Conservation (phyloP, 352 stramenopile genomes). For the Aphanomyces cochlioides region DNA sequence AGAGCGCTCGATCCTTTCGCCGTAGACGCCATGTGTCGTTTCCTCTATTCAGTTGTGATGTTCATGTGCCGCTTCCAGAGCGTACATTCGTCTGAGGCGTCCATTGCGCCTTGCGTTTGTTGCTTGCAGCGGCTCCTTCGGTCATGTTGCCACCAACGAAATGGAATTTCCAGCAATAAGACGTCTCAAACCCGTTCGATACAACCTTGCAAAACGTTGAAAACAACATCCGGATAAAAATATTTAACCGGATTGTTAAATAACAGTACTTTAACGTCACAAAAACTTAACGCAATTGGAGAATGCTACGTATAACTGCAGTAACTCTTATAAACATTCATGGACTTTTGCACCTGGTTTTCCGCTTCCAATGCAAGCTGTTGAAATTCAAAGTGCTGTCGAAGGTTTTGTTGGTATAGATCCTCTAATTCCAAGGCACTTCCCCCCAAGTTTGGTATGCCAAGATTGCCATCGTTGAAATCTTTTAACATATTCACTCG, state of each 20-base stretch:
- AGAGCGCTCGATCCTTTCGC: slow-evolving; percentile 59
- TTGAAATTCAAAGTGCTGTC: too few species aligned
- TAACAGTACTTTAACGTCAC: too few species aligned
- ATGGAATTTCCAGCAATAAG: neutral
- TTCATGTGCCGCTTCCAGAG: neutral
- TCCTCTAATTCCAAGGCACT: too few species aligned
- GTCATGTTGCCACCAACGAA: slow-evolving; percentile 13
- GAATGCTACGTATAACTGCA: too few species aligned
- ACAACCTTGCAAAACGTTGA: slow-evolving; percentile 1
- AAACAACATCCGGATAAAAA: neutral
- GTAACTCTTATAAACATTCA: too few species aligned
- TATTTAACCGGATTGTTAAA: neutral
- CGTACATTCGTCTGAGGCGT: slow-evolving; percentile 18
- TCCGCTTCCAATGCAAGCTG: too few species aligned
- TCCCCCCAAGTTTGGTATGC: too few species aligned
- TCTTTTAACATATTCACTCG: too few species aligned
- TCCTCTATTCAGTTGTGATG: slow-evolving; percentile 39
- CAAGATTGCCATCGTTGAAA: too few species aligned
- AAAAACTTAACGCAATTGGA: too few species aligned
- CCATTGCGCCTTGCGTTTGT: slow-evolving; percentile 25
- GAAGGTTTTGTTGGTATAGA: too few species aligned
- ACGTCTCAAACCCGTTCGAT: neutral
- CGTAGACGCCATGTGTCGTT: slow-evolving; percentile 56
- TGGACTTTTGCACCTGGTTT: too few species aligned
- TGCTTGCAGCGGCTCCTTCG: neutral